Conservation (phyloP, 2,329 filamentous ascomycete species). For the Fusarium sp. region DNA sequence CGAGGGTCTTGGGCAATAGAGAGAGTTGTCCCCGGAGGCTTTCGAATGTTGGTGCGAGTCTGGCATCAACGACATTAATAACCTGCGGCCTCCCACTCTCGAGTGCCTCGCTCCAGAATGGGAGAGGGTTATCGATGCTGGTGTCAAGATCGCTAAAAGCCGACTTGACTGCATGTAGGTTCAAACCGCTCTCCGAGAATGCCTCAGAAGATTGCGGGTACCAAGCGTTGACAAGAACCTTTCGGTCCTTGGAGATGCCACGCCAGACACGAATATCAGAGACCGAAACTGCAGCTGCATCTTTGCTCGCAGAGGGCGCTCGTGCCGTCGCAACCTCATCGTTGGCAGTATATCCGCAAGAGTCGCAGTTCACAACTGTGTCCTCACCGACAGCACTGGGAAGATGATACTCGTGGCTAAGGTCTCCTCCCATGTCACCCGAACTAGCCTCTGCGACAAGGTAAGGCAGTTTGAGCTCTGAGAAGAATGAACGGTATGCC, state of each 20-base stretch:
- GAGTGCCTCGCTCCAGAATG: slow-evolving; percentile 63
- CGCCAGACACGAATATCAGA: slow-evolving; percentile 63
- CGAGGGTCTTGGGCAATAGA: slow-evolving; percentile 35
- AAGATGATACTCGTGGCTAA: slow-evolving; percentile 97
- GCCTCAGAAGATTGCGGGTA: slow-evolving; percentile 58
- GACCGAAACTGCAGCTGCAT: background rate
- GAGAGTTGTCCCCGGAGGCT: slow-evolving; percentile 40
- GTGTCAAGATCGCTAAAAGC: slow-evolving; percentile 77
- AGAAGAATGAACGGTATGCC: slow-evolving; percentile 82
- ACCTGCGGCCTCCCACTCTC: slow-evolving; percentile 34
- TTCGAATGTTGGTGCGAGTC: slow-evolving; percentile 43
- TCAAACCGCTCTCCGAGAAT: slow-evolving; percentile 53
- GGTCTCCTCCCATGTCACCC: slow-evolving; percentile 92
- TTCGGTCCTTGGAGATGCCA: slow-evolving; percentile 75
- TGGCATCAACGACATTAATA: slow-evolving; percentile 52
- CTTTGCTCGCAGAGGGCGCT: background rate
- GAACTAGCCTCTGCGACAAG: slow-evolving; percentile 90
- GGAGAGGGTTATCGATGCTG: slow-evolving; percentile 70
- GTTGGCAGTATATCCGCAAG: slow-evolving; percentile 84
- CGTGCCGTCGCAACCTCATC: slow-evolving; percentile 79
- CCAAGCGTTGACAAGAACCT: slow-evolving; percentile 77
- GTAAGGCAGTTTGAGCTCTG: slow-evolving; percentile 85
- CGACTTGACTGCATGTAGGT: slow-evolving; percentile 72
- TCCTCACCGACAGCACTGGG: slow-evolving; percentile 86
- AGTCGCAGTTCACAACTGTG: slow-evolving; percentile 78